Evolutionary conservation across 2,329 filamentous ascomycete genomes (phyloP).

Genomic region (Ophiostoma sp.): DNA sequence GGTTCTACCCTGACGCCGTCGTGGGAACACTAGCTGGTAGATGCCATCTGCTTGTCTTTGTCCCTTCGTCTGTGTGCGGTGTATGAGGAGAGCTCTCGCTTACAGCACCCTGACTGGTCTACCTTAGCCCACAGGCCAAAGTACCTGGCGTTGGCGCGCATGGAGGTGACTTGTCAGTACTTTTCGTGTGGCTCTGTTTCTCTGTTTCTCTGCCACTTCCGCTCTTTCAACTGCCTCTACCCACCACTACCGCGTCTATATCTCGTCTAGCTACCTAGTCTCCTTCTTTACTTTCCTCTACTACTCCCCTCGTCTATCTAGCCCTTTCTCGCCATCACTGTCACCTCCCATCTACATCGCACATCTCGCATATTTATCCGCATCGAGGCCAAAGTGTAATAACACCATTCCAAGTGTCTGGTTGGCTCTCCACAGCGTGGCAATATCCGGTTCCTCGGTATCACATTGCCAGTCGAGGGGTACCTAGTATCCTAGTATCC

Average conservation of each 20-base stretch:
- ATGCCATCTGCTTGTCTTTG: neutral
- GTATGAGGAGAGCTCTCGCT: too few relatives aligned
- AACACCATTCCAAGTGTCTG: neutral
- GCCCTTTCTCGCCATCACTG: neutral
- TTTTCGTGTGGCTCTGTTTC: neutral
- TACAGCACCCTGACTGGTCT: too few relatives aligned
- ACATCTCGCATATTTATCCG: neutral
- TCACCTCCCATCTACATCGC: neutral
- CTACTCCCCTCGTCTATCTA: neutral
- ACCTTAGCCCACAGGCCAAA: too few relatives aligned
- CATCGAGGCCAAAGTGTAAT: neutral
- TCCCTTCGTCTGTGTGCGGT: neutral
- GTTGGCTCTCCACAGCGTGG: conserved; percentile 5
- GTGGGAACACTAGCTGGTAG: too few relatives aligned
- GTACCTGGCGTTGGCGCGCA: too few relatives aligned
- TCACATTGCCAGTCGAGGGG: neutral
- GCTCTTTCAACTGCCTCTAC: too few relatives aligned
- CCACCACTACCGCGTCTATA: neutral
- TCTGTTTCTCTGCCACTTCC: neutral
- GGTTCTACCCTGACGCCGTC: neutral
- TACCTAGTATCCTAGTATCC: neutral
- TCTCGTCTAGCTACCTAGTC: neutral
- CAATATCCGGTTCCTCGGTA: conserved; percentile 4
- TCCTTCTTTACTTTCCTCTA: neutral
- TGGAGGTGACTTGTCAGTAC: neutral